A percentile compares a stretch with the other conserved stretches of the same genome.
Evolutionary conservation across 108 stramenopile species (phyloP).

Genomic region (Skeletonema potamos): DNA sequence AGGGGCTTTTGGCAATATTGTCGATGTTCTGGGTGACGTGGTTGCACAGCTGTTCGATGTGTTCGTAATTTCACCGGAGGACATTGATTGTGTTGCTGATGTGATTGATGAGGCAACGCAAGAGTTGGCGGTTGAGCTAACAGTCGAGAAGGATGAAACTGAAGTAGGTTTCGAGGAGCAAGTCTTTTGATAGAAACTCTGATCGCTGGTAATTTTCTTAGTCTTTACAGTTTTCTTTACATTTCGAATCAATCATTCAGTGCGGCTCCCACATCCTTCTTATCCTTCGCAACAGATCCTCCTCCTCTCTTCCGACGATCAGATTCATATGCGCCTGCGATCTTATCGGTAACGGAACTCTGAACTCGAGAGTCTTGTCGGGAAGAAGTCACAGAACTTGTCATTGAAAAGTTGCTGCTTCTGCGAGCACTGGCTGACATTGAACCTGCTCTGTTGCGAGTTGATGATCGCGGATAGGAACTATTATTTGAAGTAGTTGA

Average conservation of each 20-base stretch:
- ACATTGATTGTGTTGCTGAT: not conserved
- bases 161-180: not conserved
- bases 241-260: not conserved
- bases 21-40: not conserved
- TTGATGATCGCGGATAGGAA: not conserved
- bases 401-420: not conserved
- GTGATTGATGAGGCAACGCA: not conserved
- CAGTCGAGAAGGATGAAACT: not conserved
- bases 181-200: not conserved
- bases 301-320: not conserved
- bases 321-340: not conserved
- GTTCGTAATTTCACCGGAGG: not conserved
- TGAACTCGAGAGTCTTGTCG: not conserved
- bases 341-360: not conserved
- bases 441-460: not conserved
- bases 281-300: not conserved
- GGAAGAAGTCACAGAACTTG: not conserved
- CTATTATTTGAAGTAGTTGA: not conserved
- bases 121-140: not conserved
- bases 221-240: not conserved
- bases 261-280: not conserved
- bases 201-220: no score
- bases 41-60: not conserved
- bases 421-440: not conserved
- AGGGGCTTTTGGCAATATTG: not conserved